Evolutionary conservation across 2,329 filamentous ascomycete genomes (phyloP).

Genomic region (Scedosporium minutisporum): DNA sequence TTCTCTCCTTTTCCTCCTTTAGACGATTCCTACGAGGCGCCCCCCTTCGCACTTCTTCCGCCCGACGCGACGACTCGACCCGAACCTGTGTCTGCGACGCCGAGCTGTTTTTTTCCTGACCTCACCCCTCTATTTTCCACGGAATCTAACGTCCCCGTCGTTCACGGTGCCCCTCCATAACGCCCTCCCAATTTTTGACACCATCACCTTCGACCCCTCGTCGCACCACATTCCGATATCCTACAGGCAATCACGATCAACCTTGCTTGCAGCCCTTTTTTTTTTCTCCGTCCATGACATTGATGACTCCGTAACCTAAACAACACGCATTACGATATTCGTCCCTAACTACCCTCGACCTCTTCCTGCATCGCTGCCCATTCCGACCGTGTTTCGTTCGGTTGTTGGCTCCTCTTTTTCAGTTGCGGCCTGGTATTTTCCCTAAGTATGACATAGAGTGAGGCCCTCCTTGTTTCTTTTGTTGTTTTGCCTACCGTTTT

Average conservation of each 20-base stretch:
- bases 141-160: not conserved
- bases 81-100: not conserved
- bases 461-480: not conserved
- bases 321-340: not conserved
- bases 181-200: not conserved
- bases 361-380: not conserved
- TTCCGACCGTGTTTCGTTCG: not conserved
- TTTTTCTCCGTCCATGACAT: not conserved
- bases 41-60: not conserved
- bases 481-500: not conserved
- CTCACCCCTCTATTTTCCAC: not conserved
- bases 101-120: not conserved
- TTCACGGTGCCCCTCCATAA: not conserved
- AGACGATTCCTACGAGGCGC: not conserved
- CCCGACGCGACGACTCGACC: slow-evolving; percentile 1
- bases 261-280: not conserved
- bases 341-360: not conserved
- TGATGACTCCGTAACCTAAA: not conserved
- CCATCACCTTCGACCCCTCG: not conserved
- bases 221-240: not conserved
- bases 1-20: not conserved
- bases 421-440: not conserved
- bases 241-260: not conserved
- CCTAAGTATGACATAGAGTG: not conserved
- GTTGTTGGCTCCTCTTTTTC: not conserved